Evolutionary conservation across 1,139 yeast genomes (phyloP).

Genomic region (Zygoascus hellenicus): DNA sequence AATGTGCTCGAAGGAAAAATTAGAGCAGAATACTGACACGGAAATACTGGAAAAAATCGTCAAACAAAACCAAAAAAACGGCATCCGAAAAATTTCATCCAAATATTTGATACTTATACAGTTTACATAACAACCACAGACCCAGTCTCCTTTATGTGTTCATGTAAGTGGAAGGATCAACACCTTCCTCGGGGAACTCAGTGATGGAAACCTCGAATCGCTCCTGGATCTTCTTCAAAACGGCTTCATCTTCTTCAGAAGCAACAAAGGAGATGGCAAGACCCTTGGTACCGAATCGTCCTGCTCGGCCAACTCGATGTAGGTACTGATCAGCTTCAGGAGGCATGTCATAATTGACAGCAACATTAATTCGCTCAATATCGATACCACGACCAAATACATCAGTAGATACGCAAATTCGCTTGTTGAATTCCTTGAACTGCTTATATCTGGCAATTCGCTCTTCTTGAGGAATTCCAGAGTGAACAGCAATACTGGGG

Average conservation of each 20-base stretch:
- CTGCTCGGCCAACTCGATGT: conserved; percentile 99
- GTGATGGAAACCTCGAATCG: conserved; percentile 94
- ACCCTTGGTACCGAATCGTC: conserved; percentile 99
- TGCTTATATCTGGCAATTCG: conserved; percentile 95
- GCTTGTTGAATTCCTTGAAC: conserved; percentile 96
- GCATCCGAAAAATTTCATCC: too few relatives aligned
- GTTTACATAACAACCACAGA: neutral
- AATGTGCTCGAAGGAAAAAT: too few relatives aligned
- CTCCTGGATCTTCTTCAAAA: conserved; percentile 88
- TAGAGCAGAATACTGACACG: too few relatives aligned
- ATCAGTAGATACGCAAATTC: conserved; percentile 97
- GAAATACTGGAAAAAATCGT: too few relatives aligned
- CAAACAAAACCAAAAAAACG: too few relatives aligned
- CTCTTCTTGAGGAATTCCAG: conserved; percentile 95
- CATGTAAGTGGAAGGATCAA: conserved; percentile 97
- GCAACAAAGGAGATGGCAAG: conserved; percentile 89
- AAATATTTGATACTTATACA: too few relatives aligned
- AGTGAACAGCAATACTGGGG: conserved; percentile 97
- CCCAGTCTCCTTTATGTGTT: conserved; percentile 54
- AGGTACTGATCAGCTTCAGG: conserved; percentile 94
- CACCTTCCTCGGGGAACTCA: conserved; percentile 97
- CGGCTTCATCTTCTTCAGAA: conserved; percentile 80
- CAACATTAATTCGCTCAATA: conserved; percentile 96
- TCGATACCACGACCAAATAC: conserved; percentile 99
- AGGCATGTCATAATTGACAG: conserved; percentile 85